Conservation (phyloP, 2,329 filamentous ascomycete genomes). For the Dactylellina haptotyla region DNA sequence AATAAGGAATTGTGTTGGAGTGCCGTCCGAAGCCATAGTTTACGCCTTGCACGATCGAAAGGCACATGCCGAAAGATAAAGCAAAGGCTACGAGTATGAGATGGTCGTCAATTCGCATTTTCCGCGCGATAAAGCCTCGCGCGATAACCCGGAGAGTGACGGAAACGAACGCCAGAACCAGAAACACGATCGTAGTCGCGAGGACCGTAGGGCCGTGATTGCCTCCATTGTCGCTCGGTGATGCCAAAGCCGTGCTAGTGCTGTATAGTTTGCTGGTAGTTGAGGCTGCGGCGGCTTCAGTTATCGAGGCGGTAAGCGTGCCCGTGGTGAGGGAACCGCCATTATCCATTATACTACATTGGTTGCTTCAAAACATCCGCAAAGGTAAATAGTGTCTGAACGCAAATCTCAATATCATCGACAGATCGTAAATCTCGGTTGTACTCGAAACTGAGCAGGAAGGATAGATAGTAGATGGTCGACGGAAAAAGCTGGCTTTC, state of each 20-base stretch:
- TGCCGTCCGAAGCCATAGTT: constrained; percentile 59
- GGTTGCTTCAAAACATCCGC: constrained; percentile 39
- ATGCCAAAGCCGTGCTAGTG: constrained; percentile 36
- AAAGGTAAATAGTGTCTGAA: constrained; percentile 29
- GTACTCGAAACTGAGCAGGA: constrained; percentile 35
- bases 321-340: constrained; percentile 52
- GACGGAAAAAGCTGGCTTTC: constrained; percentile 49
- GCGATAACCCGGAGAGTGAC: constrained; percentile 57
- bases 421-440: constrained; percentile 48
- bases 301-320: constrained; percentile 53
- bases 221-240: constrained; percentile 38
- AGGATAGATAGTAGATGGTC: constrained; percentile 46
- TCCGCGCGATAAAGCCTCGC: constrained; percentile 55
- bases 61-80: constrained; percentile 64
- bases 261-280: constrained; percentile 50
- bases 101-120: constrained; percentile 56
- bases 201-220: constrained; percentile 51
- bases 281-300: constrained; percentile 26
- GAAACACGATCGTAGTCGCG: constrained; percentile 55
- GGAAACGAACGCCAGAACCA: constrained; percentile 55
- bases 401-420: constrained; percentile 42
- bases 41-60: constrained; percentile 68
- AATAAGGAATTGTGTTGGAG: constrained; percentile 63
- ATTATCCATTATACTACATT: constrained; percentile 55
- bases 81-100: constrained; percentile 57